Base-by-base conservation (phyloP, 208 protist genomes). In the Trypanosoma caninum region DNA sequence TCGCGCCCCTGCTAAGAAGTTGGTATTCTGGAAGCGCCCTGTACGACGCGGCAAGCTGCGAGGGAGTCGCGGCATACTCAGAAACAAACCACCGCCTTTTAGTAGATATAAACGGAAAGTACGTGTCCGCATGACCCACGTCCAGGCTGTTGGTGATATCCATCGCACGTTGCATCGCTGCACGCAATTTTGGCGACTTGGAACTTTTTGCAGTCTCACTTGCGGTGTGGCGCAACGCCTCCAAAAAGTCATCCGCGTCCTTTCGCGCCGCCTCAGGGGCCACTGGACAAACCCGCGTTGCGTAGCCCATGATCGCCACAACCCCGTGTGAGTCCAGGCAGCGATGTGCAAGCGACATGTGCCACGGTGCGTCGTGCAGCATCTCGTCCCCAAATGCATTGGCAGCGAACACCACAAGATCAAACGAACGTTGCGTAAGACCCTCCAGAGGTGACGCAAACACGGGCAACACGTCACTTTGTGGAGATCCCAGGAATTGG, bases 301-400 rank as follows among this genome's bases (percentile, higher is more conserved):
- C 52, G 48, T 80, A 72, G 20, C 88, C 88, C 8, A 89, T 37
- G 2, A 94, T 78, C 0, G 75, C 80, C 7, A 94, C 51, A 23
- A 94, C 88, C 18, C 88, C 88, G 65, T 94, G 82, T 0, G 81
- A 75, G 8, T 71, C 69, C 25, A 94, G 65, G 10, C 64, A 72
- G 9, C 78, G 77, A 63, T 91, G 80, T 5, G 84, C 88, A 14
- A 80, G 61, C 13, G 84, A 90, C 53, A 91, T 66, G 70, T 91
- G 80, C 78, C 79, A 90, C 52, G 88, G 84, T 5, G 79, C 76
- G 52, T 91, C 74, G 48, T 80, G 78, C 20, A 90, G 60, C 84
- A 90, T 84, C 56, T 91, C 84, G 2, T 80, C 64, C 3, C 66
- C 76, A 65, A 94, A 91, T 0, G 89, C 78, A 69, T 94, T 91